Conservation (phyloP, 2,329 filamentous ascomycete species). For the Verticillium alfalfae region DNA sequence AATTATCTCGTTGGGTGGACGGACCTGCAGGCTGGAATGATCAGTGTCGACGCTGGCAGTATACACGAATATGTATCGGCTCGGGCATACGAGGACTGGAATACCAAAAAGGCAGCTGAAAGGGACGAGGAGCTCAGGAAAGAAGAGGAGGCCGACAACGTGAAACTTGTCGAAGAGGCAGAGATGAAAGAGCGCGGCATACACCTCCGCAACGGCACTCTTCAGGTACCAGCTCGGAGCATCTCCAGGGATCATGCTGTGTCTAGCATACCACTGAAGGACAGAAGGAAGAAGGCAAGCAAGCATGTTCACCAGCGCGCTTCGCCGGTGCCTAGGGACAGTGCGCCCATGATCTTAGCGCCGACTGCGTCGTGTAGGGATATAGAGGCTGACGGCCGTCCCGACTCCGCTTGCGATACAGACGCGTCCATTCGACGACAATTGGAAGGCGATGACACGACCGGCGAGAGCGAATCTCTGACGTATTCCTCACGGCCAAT, state of each 20-base stretch:
- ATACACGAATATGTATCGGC: slow-evolving; percentile 56
- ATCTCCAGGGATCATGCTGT: background rate
- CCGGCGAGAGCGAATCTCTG: background rate
- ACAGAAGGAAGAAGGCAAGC: slow-evolving; percentile 15
- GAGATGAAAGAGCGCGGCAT: slow-evolving; percentile 1
- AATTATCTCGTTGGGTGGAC: slow-evolving; percentile 51
- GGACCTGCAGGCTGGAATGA: slow-evolving; percentile 42
- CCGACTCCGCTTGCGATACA: slow-evolving; percentile 15
- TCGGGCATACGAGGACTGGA: slow-evolving; percentile 50
- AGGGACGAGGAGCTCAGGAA: slow-evolving; percentile 31
- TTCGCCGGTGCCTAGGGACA: slow-evolving; percentile 28
- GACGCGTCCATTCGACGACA: slow-evolving; percentile 7
- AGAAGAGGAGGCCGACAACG: slow-evolving; percentile 17
- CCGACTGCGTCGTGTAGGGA: slow-evolving; percentile 7
- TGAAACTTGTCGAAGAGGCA: slow-evolving; percentile 3
- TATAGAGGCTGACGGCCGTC: slow-evolving; percentile 1
- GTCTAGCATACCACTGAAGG: slow-evolving; percentile 15
- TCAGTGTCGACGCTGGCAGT: slow-evolving; percentile 38
- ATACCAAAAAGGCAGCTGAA: slow-evolving; percentile 37
- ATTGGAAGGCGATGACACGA: background rate
- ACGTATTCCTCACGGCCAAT: background rate
- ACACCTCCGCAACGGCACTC: background rate
- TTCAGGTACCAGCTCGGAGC: background rate
- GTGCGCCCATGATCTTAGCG: background rate
- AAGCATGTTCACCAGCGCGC: slow-evolving; percentile 14